These are phyloP conservation scores for Nannizzia gypsea DNA, from an alignment of 2,329 filamentous ascomycete genomes.

Conservation along the genomic window DNA sequence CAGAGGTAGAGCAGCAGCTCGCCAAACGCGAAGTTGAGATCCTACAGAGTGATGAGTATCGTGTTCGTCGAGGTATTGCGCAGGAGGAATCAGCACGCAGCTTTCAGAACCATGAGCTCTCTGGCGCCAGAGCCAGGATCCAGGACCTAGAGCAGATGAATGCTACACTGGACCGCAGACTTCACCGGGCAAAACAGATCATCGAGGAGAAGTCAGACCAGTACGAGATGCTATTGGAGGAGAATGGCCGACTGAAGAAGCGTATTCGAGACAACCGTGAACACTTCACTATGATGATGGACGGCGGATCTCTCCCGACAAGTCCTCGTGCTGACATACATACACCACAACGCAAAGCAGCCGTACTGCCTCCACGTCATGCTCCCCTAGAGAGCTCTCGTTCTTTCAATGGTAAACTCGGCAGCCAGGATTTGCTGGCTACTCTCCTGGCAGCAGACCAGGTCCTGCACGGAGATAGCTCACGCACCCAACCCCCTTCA, in stretches of 20 bases:
- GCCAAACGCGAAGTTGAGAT: conserved; percentile 79
- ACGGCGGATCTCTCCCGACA: conserved; percentile 50
- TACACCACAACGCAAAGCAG: conserved; percentile 31
- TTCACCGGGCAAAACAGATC: conserved; percentile 63
- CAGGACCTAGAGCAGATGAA: conserved; percentile 58
- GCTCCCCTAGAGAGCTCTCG: conserved; percentile 28
- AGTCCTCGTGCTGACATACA: conserved; percentile 45
- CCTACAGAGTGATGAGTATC: conserved; percentile 60
- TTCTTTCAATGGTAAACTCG: conserved; percentile 36
- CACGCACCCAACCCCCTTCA: conserved; percentile 63
- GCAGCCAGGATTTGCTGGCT: conserved; percentile 56
- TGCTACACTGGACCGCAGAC: conserved; percentile 48
- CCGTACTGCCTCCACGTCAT: conserved; percentile 25
- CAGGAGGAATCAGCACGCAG: conserved; percentile 27
- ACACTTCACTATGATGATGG: conserved; percentile 67
- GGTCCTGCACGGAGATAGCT: conserved; percentile 65
- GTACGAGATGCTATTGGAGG: conserved; percentile 56
- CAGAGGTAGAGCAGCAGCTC: conserved; percentile 85
- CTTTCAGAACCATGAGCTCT: conserved; percentile 37
- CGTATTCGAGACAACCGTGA: conserved; percentile 83
- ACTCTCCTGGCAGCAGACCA: conserved; percentile 63
- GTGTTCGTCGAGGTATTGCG: conserved; percentile 49
- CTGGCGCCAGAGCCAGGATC: conserved; percentile 48
- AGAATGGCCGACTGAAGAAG: conserved; percentile 64
- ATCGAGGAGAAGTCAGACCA: conserved; percentile 70